Evolutionary conservation across 139 green algal species (phyloP), one percentile per base, ranked within the genome.

Genomic region (Parachlorella kessleri): DNA sequence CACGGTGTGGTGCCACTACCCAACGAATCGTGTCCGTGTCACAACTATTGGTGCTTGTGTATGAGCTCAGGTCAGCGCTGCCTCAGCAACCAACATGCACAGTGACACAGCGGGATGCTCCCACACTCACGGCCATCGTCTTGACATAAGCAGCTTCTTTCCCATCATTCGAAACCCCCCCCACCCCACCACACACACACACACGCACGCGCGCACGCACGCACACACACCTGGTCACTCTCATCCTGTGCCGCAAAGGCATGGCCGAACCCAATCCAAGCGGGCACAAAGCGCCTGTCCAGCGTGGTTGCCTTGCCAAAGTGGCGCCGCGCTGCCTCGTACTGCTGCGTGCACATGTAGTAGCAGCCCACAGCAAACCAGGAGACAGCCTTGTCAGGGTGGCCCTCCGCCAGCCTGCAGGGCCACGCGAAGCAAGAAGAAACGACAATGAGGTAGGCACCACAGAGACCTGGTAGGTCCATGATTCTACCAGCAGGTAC

Each of bases 291-390:
- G 66, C 84, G 68, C 21, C 75, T 55, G 23, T 97, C 92, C 70
- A 98, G 69, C 23, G 76, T 68, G 3, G 95, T 99, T 3, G 96
- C 91, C 79, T 96, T 95, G 71, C 81, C 88, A 84, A 99, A 96
- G 86, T 94, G 93, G 26, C 89, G 85, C 0, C 94, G 81, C 18
- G 95, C 94, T 30, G 74, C 55, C 59, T 92, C 84, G 68, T 79
- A 90, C 82, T 94, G 91, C 53, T 88, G 81, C 4, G 88, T 90
- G 65, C 55, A 73, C 74, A 94, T 87, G 92, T 99, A 99, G 88
- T 99, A 99, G 89, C 91, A 97, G 55, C 93, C 97, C 30, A 98
- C 94, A 0, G 90, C 95, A 89, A 94, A 98, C 96, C 95, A 99
- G 24, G 92, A 84, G 1, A 95, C 67, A 0, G 90, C 94, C 0